Conservation (phyloP, 805 yeast genomes). For the Schizosaccharomyces japonicus region DNA sequence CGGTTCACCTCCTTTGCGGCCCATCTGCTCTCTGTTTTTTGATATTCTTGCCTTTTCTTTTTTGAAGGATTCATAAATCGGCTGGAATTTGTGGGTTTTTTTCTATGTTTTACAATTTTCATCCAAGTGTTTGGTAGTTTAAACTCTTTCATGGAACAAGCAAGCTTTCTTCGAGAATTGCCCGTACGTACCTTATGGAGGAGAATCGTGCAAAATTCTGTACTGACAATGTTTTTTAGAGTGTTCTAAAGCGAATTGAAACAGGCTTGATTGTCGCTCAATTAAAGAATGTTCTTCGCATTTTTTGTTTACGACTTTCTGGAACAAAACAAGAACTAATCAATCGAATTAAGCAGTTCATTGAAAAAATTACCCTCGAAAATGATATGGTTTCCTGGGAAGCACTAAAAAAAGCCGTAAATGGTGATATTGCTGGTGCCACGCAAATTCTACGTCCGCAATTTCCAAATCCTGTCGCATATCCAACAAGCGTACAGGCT, state of each 20-base stretch:
- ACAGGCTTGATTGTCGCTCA: neutral
- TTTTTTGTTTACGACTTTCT: neutral
- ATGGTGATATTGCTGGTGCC: constrained; percentile 1
- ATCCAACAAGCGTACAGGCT: neutral
- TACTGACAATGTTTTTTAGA: neutral
- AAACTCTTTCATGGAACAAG: constrained; percentile 2
- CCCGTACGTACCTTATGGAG: neutral
- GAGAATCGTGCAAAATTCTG: neutral
- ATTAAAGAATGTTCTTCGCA: constrained; percentile 1
- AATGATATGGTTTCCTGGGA: neutral
- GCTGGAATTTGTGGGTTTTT: no score
- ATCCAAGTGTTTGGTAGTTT: no score
- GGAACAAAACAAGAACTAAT: constrained; percentile 2
- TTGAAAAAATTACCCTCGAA: neutral
- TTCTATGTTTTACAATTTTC: no score
- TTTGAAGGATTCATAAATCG: no score
- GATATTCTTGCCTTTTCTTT: no score
- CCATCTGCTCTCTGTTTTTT: no score
- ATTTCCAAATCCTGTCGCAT: neutral
- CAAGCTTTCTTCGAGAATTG: neutral
- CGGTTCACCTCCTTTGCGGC: no score
- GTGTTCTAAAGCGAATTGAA: neutral
- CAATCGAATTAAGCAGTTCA: neutral
- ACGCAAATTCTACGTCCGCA: neutral
- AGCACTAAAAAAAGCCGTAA: neutral